phyloP scores from a whole-genome alignment of 169 alveolate species.

The Neospora caninum region DNA sequence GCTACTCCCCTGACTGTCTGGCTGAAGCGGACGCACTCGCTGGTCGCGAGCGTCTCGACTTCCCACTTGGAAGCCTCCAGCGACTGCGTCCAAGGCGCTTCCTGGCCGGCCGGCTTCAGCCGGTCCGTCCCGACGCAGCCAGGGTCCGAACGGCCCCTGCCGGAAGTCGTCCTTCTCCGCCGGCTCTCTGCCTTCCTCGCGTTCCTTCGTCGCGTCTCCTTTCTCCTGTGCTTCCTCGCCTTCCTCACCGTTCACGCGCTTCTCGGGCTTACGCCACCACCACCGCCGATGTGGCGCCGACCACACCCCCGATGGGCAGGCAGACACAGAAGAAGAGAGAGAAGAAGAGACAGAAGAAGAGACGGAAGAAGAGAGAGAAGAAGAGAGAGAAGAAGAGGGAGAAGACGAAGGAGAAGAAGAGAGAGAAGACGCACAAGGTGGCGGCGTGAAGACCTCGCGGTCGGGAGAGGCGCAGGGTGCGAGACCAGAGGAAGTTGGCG shows the following conservation, averaged over 20 bases:
- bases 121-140: too few relatives aligned
- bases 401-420: neutral
- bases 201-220: too few relatives aligned
- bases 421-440: neutral
- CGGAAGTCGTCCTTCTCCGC: too few relatives aligned
- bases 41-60: neutral
- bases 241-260: too few relatives aligned
- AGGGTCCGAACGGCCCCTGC: too few relatives aligned
- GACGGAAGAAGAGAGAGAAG: slow-evolving; percentile 5
- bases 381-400: neutral
- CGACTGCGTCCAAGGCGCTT: too few relatives aligned
- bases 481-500: too few relatives aligned
- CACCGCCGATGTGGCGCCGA: neutral
- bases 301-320: neutral
- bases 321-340: neutral
- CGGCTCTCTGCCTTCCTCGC: too few relatives aligned
- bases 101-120: too few relatives aligned
- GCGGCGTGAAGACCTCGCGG: neutral
- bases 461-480: neutral
- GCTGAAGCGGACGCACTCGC: neutral
- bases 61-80: too few relatives aligned
- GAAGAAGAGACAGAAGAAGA: neutral
- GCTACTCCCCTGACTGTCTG: neutral
- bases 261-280: too few relatives aligned
- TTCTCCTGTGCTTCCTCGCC: too few relatives aligned